These are phyloP conservation scores for Cladophialophora psammophila DNA, from an alignment of 2,329 filamentous ascomycete species.

Conservation along the genomic window DNA sequence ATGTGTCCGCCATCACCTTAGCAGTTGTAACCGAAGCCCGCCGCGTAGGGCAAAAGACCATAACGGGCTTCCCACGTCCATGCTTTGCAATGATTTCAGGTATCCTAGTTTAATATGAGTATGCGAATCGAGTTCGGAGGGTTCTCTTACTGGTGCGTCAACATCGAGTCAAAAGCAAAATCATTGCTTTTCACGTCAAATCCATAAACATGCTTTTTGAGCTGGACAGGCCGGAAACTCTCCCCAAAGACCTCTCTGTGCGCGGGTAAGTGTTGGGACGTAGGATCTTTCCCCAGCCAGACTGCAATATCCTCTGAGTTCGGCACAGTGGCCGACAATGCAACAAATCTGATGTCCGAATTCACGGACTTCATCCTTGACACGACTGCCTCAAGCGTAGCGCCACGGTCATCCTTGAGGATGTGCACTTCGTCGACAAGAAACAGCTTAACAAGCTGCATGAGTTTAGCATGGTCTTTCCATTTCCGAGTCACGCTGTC, in stretches of 20 bases:
- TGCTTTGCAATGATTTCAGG: conserved; percentile 71
- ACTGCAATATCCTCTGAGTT: conserved; percentile 80
- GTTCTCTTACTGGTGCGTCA: conserved; percentile 63
- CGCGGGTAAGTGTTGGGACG: conserved; percentile 68
- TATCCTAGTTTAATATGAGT: conserved; percentile 57
- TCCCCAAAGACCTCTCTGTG: conserved; percentile 75
- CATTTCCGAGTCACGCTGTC: conserved; percentile 88
- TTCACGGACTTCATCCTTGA: conserved; percentile 86
- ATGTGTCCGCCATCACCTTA: conserved; percentile 70
- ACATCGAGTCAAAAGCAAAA: conserved; percentile 75
- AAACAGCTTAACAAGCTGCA: conserved; percentile 78
- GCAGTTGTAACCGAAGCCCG: conserved; percentile 75
- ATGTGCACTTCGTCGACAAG: conserved; percentile 90
- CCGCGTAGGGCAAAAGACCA: conserved; percentile 83
- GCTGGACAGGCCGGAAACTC: conserved; percentile 77
- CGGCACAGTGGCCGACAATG: conserved; percentile 82
- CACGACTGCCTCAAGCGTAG: conserved; percentile 82
- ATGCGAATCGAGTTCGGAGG: not conserved
- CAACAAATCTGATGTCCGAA: conserved; percentile 77
- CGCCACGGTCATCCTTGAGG: conserved; percentile 78
- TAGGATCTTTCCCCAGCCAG: conserved; percentile 75
- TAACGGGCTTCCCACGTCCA: conserved; percentile 74
- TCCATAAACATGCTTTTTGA: conserved; percentile 79
- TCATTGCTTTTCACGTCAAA: conserved; percentile 72
- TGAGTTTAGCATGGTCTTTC: conserved; percentile 77